phyloP scores from a whole-genome alignment of 2,329 filamentous ascomycete genomes.

The Sordariomycetes sp. region DNA sequence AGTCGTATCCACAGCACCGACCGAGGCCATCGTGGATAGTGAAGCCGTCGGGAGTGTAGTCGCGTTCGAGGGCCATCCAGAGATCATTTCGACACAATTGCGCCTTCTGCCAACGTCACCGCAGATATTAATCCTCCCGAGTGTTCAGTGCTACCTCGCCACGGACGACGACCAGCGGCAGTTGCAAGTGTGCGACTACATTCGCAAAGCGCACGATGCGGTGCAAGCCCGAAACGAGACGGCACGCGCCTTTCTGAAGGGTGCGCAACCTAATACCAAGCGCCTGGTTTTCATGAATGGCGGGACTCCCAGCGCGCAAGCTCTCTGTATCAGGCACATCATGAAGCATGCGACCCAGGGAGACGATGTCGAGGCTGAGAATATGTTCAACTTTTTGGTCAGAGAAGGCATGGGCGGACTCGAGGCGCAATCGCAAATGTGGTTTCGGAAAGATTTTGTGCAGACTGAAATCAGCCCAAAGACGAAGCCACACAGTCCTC shows the following conservation, averaged over 20 bases:
- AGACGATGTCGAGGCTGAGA: constrained; percentile 37
- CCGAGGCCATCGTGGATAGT: too few species aligned
- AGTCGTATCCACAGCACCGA: too few species aligned
- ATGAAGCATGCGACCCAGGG: constrained; percentile 41
- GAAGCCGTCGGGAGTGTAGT: constrained; percentile 37
- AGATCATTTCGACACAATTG: constrained; percentile 49
- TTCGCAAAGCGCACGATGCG: constrained; percentile 42
- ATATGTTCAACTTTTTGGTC: constrained; percentile 39
- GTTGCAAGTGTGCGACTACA: constrained; percentile 24
- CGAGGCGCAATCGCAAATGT: constrained; percentile 12
- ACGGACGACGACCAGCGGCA: constrained; percentile 13
- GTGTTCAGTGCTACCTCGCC: constrained; percentile 36
- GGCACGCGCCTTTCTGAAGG: constrained; percentile 41
- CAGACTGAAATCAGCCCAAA: not conserved
- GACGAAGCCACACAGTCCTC: too few species aligned
- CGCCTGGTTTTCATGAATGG: constrained; percentile 53
- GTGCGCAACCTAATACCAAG: constrained; percentile 34
- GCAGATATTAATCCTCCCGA: constrained; percentile 48
- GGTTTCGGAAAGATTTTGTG: constrained; percentile 3
- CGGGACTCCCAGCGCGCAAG: constrained; percentile 44
- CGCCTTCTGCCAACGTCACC: constrained; percentile 48
- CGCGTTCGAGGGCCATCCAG: constrained; percentile 48
- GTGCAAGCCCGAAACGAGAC: constrained; percentile 33
- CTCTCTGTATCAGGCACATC: constrained; percentile 45
- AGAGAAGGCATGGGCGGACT: constrained; percentile 36